Conservation (phyloP, 306 rosid species). For the Medicago lupulina region DNA sequence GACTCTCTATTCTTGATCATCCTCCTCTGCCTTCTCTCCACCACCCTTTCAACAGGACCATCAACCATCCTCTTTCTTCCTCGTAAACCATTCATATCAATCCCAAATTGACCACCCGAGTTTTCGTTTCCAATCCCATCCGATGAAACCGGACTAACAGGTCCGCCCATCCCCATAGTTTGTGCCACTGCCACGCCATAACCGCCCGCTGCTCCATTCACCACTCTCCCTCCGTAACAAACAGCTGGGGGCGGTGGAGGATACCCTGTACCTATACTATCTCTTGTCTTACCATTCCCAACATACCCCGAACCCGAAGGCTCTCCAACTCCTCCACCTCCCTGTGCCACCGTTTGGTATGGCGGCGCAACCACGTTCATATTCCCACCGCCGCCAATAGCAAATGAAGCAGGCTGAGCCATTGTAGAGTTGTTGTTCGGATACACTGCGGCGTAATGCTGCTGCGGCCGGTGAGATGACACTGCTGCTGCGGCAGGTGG, state of each 20-base stretch:
- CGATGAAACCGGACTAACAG: slow-evolving; percentile 71
- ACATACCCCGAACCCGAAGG: slow-evolving; percentile 51
- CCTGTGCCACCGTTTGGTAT: slow-evolving; percentile 44
- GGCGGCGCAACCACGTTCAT: slow-evolving; percentile 40
- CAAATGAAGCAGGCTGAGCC: slow-evolving; percentile 46
- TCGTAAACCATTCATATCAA: slow-evolving; percentile 67
- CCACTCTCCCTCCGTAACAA: slow-evolving; percentile 68
- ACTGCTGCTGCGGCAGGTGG: slow-evolving; percentile 14
- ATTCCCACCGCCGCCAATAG: slow-evolving; percentile 38
- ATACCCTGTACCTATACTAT: slow-evolving; percentile 45
- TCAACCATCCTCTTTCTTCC: slow-evolving; percentile 79
- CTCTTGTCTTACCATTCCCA: slow-evolving; percentile 55
- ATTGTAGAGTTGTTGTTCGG: slow-evolving; percentile 38
- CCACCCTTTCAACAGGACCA: slow-evolving; percentile 88
- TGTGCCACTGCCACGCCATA: slow-evolving; percentile 45
- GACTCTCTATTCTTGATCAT: slow-evolving; percentile 98
- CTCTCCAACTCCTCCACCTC: slow-evolving; percentile 55
- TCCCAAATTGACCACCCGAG: slow-evolving; percentile 54
- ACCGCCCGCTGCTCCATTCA: slow-evolving; percentile 57
- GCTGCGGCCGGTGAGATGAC: slow-evolving; percentile 43
- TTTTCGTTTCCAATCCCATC: slow-evolving; percentile 69
- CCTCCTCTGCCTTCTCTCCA: slow-evolving; percentile 95
- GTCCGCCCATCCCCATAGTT: slow-evolving; percentile 52
- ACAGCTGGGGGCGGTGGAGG: slow-evolving; percentile 36
- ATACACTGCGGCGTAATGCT: slow-evolving; percentile 48